Evolutionary conservation across 345 rosid genomes (phyloP).

Genomic region (Rhodomyrtus tomentosa): DNA sequence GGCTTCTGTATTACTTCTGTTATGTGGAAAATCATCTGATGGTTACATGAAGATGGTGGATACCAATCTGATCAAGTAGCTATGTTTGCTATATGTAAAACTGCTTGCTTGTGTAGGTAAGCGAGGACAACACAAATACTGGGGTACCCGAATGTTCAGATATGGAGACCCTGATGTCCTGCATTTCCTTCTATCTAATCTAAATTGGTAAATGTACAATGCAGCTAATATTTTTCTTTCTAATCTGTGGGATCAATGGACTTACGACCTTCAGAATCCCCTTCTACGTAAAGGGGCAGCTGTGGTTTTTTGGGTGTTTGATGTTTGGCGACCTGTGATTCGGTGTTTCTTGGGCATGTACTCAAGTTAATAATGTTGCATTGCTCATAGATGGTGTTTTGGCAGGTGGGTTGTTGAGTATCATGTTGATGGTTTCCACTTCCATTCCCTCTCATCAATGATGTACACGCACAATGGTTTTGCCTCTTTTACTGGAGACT

Average conservation of each 20-base stretch:
- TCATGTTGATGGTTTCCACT: slow-evolving; percentile 87
- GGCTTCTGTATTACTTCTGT: neutral
- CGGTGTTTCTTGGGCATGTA: neutral
- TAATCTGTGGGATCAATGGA: neutral
- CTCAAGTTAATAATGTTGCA: neutral
- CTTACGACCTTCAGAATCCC: neutral
- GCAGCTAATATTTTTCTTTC: neutral
- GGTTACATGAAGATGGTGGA: neutral
- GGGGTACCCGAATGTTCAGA: slow-evolving; percentile 99
- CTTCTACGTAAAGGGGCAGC: neutral
- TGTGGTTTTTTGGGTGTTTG: neutral
- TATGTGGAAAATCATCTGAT: neutral
- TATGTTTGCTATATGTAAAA: neutral
- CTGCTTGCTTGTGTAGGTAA: slow-evolving; percentile 45
- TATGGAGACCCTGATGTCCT: slow-evolving; percentile 87
- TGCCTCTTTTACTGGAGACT: slow-evolving; percentile 64
- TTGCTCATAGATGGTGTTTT: slow-evolving; percentile 12
- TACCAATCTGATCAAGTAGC: neutral
- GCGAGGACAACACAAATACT: slow-evolving; percentile 87
- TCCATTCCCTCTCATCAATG: slow-evolving; percentile 94
- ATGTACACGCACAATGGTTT: slow-evolving; percentile 91
- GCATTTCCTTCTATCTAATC: slow-evolving; percentile 80
- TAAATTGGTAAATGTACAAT: slow-evolving; percentile 68
- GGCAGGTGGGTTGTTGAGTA: slow-evolving; percentile 92
- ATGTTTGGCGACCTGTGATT: neutral